Evolutionary conservation across 2,329 filamentous ascomycete genomes (phyloP).

Genomic region (Ophiostoma pallidulum): DNA sequence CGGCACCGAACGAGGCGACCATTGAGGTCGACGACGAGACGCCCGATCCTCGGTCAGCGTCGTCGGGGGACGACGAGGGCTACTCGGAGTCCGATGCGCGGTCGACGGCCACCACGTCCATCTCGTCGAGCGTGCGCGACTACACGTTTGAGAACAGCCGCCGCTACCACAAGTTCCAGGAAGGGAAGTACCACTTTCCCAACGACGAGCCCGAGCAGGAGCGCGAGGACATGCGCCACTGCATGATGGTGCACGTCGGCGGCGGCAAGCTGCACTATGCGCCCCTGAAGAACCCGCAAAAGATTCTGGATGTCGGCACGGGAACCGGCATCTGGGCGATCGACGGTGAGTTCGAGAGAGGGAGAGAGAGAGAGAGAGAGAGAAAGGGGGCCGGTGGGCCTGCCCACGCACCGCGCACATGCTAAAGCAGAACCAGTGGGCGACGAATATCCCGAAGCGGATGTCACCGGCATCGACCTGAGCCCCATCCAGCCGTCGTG

Average conservation of each 20-base stretch:
- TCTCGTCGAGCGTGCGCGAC: slow-evolving; percentile 21
- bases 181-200: slow-evolving; percentile 21
- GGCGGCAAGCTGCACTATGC: slow-evolving; percentile 42
- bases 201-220: slow-evolving; percentile 37
- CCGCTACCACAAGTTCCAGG: slow-evolving; percentile 22
- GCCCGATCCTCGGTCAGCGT: background rate
- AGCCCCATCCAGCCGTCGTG: slow-evolving; percentile 35
- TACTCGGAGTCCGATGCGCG: background rate
- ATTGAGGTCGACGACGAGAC: slow-evolving; percentile 14
- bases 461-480: slow-evolving; percentile 35
- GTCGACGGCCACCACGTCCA: slow-evolving; percentile 14
- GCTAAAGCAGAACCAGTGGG: background rate
- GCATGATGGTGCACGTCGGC: slow-evolving; percentile 40
- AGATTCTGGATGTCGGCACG: slow-evolving; percentile 22
- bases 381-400: no score
- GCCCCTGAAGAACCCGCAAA: slow-evolving; percentile 23
- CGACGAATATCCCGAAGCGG: slow-evolving; percentile 24
- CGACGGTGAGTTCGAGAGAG: slow-evolving; percentile 13
- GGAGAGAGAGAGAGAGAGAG: no score
- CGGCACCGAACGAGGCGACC: background rate
- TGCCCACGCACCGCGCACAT: background rate
- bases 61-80: slow-evolving; percentile 12
- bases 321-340: slow-evolving; percentile 22
- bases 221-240: slow-evolving; percentile 40
- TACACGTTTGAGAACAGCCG: slow-evolving; percentile 22